Conservation (phyloP, 169 alveolate species). For the Plasmodium ovale region DNA sequence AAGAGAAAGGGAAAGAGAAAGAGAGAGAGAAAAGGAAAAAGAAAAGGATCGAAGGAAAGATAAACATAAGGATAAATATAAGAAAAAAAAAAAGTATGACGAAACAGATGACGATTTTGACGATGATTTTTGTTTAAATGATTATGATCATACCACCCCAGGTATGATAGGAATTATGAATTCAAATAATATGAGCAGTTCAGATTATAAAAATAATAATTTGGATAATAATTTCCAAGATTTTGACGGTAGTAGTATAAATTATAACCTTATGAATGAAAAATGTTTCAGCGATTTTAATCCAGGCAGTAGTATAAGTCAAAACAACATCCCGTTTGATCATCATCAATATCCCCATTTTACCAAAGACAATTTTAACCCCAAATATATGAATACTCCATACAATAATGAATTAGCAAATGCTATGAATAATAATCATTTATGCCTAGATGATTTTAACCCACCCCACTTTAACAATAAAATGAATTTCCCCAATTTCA, state of each 20-base stretch:
- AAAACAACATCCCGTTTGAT: slow-evolving; percentile 10
- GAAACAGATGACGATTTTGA: slow-evolving; percentile 58
- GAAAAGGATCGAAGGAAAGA: slow-evolving; percentile 25
- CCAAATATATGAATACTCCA: slow-evolving; percentile 41
- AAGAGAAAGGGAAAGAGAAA: not conserved
- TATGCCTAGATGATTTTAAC: slow-evolving; percentile 52
- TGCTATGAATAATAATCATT: slow-evolving; percentile 20
- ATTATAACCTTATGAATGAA: slow-evolving; percentile 31
- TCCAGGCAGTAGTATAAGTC: not conserved
- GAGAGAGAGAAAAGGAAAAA: slow-evolving; percentile 35
- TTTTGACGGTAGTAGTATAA: slow-evolving; percentile 34
- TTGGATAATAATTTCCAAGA: slow-evolving; percentile 56
- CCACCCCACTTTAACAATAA: slow-evolving; percentile 12
- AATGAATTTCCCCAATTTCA: slow-evolving; percentile 38
- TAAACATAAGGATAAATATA: slow-evolving; percentile 24
- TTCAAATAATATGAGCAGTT: slow-evolving; percentile 58
- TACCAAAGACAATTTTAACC: slow-evolving; percentile 15
- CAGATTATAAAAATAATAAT: slow-evolving; percentile 40
- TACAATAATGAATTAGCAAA: slow-evolving; percentile 12
- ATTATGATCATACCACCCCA: slow-evolving; percentile 74
- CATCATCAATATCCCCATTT: slow-evolving; percentile 35
- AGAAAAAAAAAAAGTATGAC: slow-evolving; percentile 43
- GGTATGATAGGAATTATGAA: slow-evolving; percentile 77
- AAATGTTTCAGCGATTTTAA: slow-evolving; percentile 27
- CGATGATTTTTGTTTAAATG: slow-evolving; percentile 59